Percentiles rank a stretch among this genome's conserved stretches.
Evolutionary conservation across 2,329 filamentous ascomycete species (phyloP).

Genomic region (Fusarium aywerte): DNA sequence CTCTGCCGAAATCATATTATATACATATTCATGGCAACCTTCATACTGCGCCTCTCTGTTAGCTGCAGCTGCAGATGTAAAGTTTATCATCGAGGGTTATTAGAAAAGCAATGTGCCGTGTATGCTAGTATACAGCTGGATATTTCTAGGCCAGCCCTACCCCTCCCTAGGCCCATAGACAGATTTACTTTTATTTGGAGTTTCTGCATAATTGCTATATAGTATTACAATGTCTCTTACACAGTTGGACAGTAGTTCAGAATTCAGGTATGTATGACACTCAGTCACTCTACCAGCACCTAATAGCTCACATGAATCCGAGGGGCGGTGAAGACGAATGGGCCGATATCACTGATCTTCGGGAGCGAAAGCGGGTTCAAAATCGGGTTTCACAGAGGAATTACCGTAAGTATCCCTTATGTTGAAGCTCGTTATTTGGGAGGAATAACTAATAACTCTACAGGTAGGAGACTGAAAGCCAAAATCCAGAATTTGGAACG

Average conservation of each 20-base stretch:
- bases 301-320: not conserved
- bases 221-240: not conserved
- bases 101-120: not conserved
- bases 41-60: not conserved
- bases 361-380: not conserved
- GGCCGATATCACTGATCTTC: not conserved
- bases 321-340: not conserved
- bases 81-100: not conserved
- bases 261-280: not conserved
- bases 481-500: not conserved
- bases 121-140: not conserved
- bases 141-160: not conserved
- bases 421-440: too few species aligned
- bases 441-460: not conserved
- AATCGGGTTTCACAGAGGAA: not conserved
- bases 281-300: not conserved
- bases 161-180: too few species aligned
- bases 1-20: not conserved
- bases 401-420: not conserved
- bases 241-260: not conserved
- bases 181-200: too few species aligned
- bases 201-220: not conserved
- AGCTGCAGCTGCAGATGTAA: not conserved
- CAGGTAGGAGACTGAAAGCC: not conserved
- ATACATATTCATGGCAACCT: not conserved